phyloP scores from a whole-genome alignment of 2,329 filamentous ascomycete genomes.

The Beauveria varroae region DNA sequence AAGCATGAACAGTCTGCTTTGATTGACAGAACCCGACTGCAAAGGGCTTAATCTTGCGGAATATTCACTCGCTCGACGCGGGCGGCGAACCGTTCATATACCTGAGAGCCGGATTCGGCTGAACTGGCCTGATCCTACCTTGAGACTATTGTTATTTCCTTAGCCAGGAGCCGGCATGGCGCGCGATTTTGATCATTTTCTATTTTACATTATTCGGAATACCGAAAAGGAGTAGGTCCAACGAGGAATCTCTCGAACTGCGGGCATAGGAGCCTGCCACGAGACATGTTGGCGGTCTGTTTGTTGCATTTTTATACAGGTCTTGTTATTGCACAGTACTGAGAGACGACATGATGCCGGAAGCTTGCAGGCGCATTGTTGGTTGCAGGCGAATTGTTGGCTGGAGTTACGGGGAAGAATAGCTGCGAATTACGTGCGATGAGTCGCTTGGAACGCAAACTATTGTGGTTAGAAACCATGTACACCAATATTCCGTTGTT shows the following conservation, averaged over 20 bases:
- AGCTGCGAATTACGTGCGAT: too few relatives aligned
- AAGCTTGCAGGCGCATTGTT: too few relatives aligned
- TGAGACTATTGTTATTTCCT: neutral
- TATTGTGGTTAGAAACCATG: neutral
- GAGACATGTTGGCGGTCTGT: neutral
- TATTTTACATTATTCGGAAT: neutral
- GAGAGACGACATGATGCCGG: neutral
- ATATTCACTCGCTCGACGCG: neutral
- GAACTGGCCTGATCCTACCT: neutral
- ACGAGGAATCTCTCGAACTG: neutral
- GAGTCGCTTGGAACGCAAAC: neutral
- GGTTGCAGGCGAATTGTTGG: too few relatives aligned
- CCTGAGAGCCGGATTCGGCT: neutral
- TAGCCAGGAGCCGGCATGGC: neutral
- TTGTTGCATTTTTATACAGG: neutral
- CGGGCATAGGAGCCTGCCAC: neutral
- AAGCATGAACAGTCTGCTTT: neutral
- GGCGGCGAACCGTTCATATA: neutral
- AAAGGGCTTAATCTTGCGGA: conserved; percentile 9
- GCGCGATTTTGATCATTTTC: neutral
- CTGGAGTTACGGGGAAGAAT: neutral
- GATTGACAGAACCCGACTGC: conserved; percentile 4
- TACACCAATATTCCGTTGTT: neutral
- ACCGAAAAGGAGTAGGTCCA: neutral
- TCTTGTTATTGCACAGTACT: neutral